Evolutionary conservation across 306 rosid genomes (phyloP).

Genomic region (Betula pendula): DNA sequence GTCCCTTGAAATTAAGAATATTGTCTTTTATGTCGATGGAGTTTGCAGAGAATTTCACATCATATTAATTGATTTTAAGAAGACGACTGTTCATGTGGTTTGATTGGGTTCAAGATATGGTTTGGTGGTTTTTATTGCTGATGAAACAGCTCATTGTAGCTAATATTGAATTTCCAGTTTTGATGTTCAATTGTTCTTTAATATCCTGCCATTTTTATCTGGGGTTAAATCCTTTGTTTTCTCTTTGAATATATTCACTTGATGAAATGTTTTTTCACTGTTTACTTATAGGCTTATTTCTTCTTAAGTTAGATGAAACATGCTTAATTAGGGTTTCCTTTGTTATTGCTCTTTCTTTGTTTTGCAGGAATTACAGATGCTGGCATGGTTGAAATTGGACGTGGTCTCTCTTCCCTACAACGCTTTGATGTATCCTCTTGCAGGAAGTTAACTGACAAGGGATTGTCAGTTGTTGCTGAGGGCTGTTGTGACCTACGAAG

Average conservation of each 20-base stretch:
- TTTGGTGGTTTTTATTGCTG: background rate
- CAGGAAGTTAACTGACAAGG: constrained; percentile 81
- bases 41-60: background rate
- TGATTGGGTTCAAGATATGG: background rate
- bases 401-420: constrained; percentile 65
- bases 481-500: constrained; percentile 65
- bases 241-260: background rate
- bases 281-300: background rate
- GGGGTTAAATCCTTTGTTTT: background rate
- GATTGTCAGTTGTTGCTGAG: constrained; percentile 74
- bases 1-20: background rate
- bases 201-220: background rate
- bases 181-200: background rate
- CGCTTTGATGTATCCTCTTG: constrained; percentile 85
- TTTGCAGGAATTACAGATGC: constrained; percentile 72
- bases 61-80: background rate
- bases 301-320: background rate
- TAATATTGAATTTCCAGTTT: background rate
- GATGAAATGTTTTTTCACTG: background rate
- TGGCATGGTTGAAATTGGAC: constrained; percentile 73
- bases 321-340: constrained; percentile 7
- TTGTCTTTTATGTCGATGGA: background rate
- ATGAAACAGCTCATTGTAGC: background rate
- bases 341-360: constrained; percentile 21
- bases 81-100: background rate